Evolutionary conservation across 768 basidiomycete species (phyloP), one percentile per base, ranked within the genome.

Genomic region (Mycena rosella): DNA sequence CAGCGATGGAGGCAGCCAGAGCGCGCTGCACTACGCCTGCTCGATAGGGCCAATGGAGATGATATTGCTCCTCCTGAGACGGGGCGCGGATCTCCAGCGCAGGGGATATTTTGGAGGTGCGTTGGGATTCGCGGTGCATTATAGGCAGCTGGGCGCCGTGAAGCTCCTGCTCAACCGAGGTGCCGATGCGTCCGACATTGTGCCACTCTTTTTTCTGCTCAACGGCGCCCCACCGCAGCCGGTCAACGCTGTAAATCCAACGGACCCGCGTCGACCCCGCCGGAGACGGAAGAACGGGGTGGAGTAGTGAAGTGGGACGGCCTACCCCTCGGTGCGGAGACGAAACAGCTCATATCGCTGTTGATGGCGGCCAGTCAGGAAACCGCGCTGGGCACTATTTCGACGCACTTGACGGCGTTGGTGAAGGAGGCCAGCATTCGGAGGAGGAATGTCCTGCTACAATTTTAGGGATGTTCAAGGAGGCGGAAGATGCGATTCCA

Each of bases 381-480:
- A 2, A 15, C 24, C 0, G 30, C 54, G 5, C 24, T 64, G 63
- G n/a, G 13, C n/a, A 74, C 68, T 13, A 74, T 71, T 70, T 79
- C 75, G 54, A 79, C 74, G 34, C 74, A 77, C 69, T 72, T 77
- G 51, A 78, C 74, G 17, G 77, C 78, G 58, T 70, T 77, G 32
- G 76, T 70, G 29, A 77, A 78, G 26, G 74, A 72, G 24, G 68
- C 57, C 0, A 76, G 3, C 75, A 76, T 40, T 49, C 68, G 18
- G 62, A 67, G 47, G 22, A 44, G 10, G 63, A 57, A 24, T 52
- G 30, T 32, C 26, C 58, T 3, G 24, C 30, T 4, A 49, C 29
- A 11, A 36, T 65, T 1, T 22, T 3, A 44, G 18, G 17, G 7
- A 65, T 65, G 55, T 34, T 65, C 5, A 38, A 56, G 32, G 54